Conservation (phyloP, 129 eudicot species). For the Helianthus annuus region DNA sequence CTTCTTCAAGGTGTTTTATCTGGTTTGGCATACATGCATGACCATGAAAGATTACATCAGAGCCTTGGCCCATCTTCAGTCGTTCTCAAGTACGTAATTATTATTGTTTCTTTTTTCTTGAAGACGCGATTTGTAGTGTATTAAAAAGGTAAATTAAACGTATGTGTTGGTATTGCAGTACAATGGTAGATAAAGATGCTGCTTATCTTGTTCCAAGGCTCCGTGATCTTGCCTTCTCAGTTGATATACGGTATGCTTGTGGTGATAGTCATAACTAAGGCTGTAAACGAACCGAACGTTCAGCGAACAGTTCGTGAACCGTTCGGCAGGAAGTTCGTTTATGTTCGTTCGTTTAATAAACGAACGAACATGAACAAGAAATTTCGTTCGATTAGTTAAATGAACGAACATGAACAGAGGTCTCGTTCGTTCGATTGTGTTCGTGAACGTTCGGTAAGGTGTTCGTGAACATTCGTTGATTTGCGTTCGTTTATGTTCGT, state of each 20-base stretch:
- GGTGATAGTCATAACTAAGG: neutral
- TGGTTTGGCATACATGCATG: slow-evolving; percentile 94
- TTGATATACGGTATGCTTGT: slow-evolving; percentile 68
- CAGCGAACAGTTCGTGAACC: too few relatives aligned
- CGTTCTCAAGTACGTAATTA: slow-evolving; percentile 66
- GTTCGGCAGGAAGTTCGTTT: too few relatives aligned
- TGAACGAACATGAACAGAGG: too few relatives aligned
- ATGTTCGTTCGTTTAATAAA: too few relatives aligned
- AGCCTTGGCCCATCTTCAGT: slow-evolving; percentile 97
- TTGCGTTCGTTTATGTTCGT: too few relatives aligned
- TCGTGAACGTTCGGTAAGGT: too few relatives aligned
- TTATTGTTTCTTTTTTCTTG: slow-evolving; percentile 9
- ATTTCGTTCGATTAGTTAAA: too few relatives aligned
- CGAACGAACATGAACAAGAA: too few relatives aligned
- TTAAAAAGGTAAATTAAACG: neutral
- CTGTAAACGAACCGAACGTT: too few relatives aligned
- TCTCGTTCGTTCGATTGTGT: too few relatives aligned
- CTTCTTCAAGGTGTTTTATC: slow-evolving; percentile 71
- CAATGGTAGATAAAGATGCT: slow-evolving; percentile 77
- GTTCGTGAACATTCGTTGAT: too few relatives aligned
- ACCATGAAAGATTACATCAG: slow-evolving; percentile 80
- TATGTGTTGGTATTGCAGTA: slow-evolving; percentile 47
- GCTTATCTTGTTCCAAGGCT: slow-evolving; percentile 79
- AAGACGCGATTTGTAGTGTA: neutral
- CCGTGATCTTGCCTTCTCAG: slow-evolving; percentile 94